Evolutionary conservation across 305 asterid species (phyloP).

Genomic region (Fraxinus nigra): DNA sequence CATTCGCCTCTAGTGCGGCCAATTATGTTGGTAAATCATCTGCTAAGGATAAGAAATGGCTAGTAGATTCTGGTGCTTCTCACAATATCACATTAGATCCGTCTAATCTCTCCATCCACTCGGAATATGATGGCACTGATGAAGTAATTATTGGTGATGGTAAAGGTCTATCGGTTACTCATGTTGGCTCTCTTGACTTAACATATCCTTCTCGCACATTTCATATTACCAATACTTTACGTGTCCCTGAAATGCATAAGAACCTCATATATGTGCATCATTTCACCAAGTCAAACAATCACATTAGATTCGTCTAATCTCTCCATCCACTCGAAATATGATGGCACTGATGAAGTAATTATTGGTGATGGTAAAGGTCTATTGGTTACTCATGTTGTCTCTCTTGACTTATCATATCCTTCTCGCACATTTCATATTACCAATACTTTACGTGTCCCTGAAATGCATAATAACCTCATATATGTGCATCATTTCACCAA

Average conservation of each 20-base stretch:
- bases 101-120: neutral
- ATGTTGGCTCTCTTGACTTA: neutral
- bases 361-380: neutral
- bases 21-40: neutral
- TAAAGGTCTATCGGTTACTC: neutral
- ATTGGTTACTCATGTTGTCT: neutral
- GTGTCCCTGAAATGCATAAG: neutral
- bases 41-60: neutral
- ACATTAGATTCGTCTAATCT: too few relatives aligned
- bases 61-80: neutral
- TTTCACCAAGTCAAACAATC: neutral
- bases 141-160: neutral
- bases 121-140: neutral
- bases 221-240: neutral
- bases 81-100: neutral
- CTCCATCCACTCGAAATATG: neutral
- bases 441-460: neutral
- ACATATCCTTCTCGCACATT: neutral
- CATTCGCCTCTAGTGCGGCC: neutral
- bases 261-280: neutral
- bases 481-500: neutral
- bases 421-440: neutral
- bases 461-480: neutral
- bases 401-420: neutral
- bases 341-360: neutral